A percentile compares a stretch with the other conserved stretches of the same genome.
Evolutionary conservation across 305 asterid species (phyloP).

Genomic region (Andrographis paniculata): DNA sequence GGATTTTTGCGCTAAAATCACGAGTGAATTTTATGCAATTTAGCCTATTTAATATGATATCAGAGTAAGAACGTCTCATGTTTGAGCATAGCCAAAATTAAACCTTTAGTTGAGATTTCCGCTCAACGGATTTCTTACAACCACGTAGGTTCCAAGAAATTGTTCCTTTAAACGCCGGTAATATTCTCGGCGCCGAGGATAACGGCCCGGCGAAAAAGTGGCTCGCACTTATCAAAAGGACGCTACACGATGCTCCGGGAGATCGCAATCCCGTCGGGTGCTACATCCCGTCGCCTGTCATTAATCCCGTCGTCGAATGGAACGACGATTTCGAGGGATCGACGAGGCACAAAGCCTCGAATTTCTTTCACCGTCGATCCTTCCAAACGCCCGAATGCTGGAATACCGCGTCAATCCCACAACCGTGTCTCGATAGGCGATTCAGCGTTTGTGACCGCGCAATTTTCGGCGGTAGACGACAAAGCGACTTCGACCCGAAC

Average conservation of each 20-base stretch:
- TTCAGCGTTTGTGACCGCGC: conserved; percentile 7
- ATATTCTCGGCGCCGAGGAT: conserved; percentile 9
- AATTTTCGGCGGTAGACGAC: conserved; percentile 1
- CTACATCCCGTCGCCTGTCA: conserved; percentile 2
- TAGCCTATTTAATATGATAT: too few relatives aligned
- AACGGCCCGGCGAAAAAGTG: conserved; percentile 13
- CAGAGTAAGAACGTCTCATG: too few relatives aligned
- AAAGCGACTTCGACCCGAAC: not conserved
- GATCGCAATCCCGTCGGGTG: not conserved
- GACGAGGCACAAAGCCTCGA: conserved; percentile 2
- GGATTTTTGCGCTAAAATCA: too few relatives aligned
- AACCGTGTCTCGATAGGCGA: conserved; percentile 1
- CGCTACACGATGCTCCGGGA: conserved; percentile 1
- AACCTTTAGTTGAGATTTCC: too few relatives aligned
- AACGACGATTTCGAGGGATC: conserved; percentile 12
- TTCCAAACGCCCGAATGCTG: conserved; percentile 3
- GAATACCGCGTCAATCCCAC: conserved; percentile 1
- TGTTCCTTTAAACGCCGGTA: conserved; percentile 12
- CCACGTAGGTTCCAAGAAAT: conserved; percentile 7
- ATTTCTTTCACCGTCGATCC: conserved; percentile 4
- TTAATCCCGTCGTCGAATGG: conserved; percentile 6
- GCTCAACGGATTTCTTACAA: too few relatives aligned
- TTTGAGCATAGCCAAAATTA: too few relatives aligned
- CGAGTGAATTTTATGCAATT: too few relatives aligned
- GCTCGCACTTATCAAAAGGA: conserved; percentile 1